Base-by-base conservation (phyloP, 2,329 filamentous ascomycete species). In the Thielaviopsis euricoi region DNA sequence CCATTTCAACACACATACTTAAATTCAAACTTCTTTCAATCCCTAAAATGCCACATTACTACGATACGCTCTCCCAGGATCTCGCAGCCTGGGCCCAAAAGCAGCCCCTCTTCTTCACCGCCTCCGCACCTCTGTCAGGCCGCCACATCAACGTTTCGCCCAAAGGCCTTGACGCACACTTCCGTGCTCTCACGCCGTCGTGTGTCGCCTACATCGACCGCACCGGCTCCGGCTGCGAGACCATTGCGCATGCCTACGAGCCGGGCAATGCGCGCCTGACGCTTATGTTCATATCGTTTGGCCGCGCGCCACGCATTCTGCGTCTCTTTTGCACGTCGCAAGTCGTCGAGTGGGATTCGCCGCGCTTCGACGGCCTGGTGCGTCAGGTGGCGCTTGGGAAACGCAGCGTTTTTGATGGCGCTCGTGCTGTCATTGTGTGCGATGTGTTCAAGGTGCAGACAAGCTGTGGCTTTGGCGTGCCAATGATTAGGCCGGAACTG, bases 101-200 rank as follows among this genome's bases (percentile, higher is more conserved):
- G 12, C 86, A 90, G 64, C 79, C 82, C 58, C 71, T 90, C 64
- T 89, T 89, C 76, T 89, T 85, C 73, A 83, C 86, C 12, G 83
- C 81, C 48, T 86, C 83, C 15, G 85, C 86, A 0, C 85, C 86
- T 0, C 76, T 81, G 25, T 75, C 76, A n/a, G 82, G 79, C 21
- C 69, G 72, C 2, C 86, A 90, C 71, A 74, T 90, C 72, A 90
- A 90, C 65, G 71, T 89, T 58, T 89, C 85, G 0, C 85, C 87
- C 53, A 89, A 90, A 69, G 86, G 86, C 53, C 75, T 84, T 22
- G 73, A 80, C 0, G 71, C 76, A n/a, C 82, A 82, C 26, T 81
- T 87, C 64, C 74, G 78, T 33, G 72, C 87, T 56, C 71, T 86
- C 56, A 69, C 71, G 9, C 73, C 77, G 29, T 83, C 76, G 61